Evolutionary conservation across 768 basidiomycete genomes (phyloP).

Genomic region (Rhodotorula graminis): DNA sequence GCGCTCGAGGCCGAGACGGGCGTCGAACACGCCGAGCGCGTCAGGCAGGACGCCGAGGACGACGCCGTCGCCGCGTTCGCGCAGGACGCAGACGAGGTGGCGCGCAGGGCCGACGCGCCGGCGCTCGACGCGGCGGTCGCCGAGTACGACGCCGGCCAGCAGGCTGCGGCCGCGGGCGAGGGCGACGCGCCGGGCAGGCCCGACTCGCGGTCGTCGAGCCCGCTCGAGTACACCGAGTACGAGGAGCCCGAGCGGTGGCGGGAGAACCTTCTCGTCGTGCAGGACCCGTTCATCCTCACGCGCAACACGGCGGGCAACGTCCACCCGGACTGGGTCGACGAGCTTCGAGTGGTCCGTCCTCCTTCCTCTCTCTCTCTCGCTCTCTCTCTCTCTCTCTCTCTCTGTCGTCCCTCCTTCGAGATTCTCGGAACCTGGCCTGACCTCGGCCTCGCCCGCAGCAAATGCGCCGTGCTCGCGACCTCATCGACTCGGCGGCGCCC

Average conservation of each 20-base stretch:
- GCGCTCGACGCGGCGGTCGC: conserved; percentile 4
- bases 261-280: conserved; percentile 39
- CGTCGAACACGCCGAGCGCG: not conserved
- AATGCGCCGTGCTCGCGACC: conserved; percentile 31
- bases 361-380: not conserved
- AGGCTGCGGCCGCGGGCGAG: not conserved
- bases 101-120: not conserved
- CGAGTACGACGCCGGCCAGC: conserved; percentile 7
- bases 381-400: too few relatives aligned
- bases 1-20: not conserved
- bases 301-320: conserved; percentile 39
- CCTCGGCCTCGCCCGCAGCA: conserved; percentile 14
- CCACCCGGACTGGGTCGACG: conserved; percentile 30
- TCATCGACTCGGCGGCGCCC: conserved; percentile 29
- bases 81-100: not conserved
- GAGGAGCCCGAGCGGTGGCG: conserved; percentile 35
- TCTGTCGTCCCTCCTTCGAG: too few relatives aligned
- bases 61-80: not conserved
- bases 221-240: conserved; percentile 31
- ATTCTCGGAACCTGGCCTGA: not conserved
- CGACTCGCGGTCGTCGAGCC: conserved; percentile 20
- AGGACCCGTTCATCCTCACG: conserved; percentile 42
- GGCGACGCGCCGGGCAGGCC: not conserved
- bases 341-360: conserved; percentile 25
- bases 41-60: not conserved